phyloP scores from a whole-genome alignment of 2,329 filamentous ascomycete species.

The Penicillium brevicompactum region DNA sequence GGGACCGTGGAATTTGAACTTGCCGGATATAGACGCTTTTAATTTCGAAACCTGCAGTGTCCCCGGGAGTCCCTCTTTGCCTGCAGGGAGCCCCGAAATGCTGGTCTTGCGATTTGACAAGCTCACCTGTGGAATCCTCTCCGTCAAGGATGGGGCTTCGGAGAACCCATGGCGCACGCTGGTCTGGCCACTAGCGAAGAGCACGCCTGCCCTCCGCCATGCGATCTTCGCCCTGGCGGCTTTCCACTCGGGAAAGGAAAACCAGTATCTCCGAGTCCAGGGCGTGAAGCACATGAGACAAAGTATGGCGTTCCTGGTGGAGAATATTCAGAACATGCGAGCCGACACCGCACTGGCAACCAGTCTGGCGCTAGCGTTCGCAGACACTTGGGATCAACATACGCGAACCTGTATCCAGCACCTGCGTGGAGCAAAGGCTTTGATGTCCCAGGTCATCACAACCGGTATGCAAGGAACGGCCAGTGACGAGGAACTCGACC shows the following conservation, averaged over 20 bases:
- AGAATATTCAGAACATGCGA: conserved; percentile 64
- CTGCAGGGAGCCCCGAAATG: conserved; percentile 60
- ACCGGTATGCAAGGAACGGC: conserved; percentile 40
- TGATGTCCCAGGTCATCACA: conserved; percentile 62
- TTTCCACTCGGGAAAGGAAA: conserved; percentile 65
- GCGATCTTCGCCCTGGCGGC: conserved; percentile 70
- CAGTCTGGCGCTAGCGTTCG: conserved; percentile 68
- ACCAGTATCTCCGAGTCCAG: conserved; percentile 59
- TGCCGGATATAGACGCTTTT: conserved; percentile 42
- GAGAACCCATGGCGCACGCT: conserved; percentile 73
- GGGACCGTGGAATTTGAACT: conserved; percentile 40
- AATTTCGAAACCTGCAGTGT: conserved; percentile 40
- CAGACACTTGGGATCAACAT: conserved; percentile 71
- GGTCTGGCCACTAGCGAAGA: conserved; percentile 68
- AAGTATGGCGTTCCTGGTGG: conserved; percentile 61
- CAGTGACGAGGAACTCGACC: conserved; percentile 52
- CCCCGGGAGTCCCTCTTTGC: conserved; percentile 52
- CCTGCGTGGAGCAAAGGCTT: conserved; percentile 65
- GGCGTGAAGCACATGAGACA: conserved; percentile 71
- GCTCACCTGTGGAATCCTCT: conserved; percentile 70
- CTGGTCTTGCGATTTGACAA: conserved; percentile 65
- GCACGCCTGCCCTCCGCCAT: conserved; percentile 67
- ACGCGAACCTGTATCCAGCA: conserved; percentile 70
- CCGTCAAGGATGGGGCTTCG: conserved; percentile 67
- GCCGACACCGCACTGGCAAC: conserved; percentile 69